Conservation (phyloP, 2,329 filamentous ascomycete genomes). For the Lomentospora prolificans region DNA sequence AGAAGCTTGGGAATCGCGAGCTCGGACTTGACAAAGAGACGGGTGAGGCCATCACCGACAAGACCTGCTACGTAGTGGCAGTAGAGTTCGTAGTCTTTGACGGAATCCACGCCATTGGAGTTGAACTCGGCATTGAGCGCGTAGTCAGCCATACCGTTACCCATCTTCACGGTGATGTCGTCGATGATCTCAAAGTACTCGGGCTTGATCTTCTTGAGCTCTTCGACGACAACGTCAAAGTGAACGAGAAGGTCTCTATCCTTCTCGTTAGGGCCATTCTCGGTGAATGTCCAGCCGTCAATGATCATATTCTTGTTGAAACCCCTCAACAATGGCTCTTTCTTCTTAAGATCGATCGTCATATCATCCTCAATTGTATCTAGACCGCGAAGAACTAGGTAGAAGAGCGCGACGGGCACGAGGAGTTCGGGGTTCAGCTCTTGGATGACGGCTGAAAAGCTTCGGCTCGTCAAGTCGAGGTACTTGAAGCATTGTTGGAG, state of each 20-base stretch:
- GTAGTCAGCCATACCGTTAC: constrained; percentile 97
- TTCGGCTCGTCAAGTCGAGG: constrained; percentile 81
- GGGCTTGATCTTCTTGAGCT: constrained; percentile 82
- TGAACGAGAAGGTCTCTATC: constrained; percentile 85
- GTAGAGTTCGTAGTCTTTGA: constrained; percentile 90
- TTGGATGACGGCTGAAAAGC: constrained; percentile 86
- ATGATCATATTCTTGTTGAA: constrained; percentile 72
- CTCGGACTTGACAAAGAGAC: constrained; percentile 77
- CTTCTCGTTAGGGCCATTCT: constrained; percentile 85
- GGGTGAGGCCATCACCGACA: constrained; percentile 89
- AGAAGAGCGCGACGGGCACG: constrained; percentile 83
- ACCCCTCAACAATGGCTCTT: constrained; percentile 74
- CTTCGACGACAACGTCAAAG: constrained; percentile 76
- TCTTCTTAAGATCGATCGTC: constrained; percentile 70
- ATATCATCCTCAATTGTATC: constrained; percentile 99
- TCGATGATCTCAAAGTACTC: constrained; percentile 79
- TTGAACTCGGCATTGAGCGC: constrained; percentile 74
- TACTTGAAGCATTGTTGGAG: constrained; percentile 78
- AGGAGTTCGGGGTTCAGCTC: constrained; percentile 92
- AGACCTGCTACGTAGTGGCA: constrained; percentile 98
- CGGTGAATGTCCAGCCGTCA: constrained; percentile 84
- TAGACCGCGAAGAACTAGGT: constrained; percentile 80
- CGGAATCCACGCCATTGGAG: constrained; percentile 66
- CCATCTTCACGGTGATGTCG: constrained; percentile 91
- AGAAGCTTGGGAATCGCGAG: constrained; percentile 80